These are phyloP conservation scores for Anthostomella pinea DNA, from an alignment of 2,329 filamentous ascomycete species.

Conservation along the genomic window DNA sequence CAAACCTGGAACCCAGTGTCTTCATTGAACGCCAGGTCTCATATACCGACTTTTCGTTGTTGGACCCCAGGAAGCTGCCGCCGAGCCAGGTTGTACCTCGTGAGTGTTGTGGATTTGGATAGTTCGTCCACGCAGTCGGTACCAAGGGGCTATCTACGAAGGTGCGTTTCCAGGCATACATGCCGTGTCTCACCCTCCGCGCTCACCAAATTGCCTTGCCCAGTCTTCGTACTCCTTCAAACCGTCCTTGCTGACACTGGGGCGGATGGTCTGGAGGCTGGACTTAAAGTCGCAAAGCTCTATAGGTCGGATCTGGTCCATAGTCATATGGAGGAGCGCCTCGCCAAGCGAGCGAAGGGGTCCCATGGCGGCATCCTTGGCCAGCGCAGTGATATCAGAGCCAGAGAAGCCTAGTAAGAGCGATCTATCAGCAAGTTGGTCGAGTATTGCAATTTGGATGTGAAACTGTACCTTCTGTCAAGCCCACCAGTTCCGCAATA, in stretches of 20 bases:
- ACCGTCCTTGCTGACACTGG: constrained; percentile 82
- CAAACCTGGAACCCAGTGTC: neutral
- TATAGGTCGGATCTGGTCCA: constrained; percentile 92
- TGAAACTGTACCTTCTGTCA: constrained; percentile 72
- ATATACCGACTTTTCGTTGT: too few relatives aligned
- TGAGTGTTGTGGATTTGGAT: too few relatives aligned
- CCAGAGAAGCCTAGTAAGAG: constrained; percentile 78
- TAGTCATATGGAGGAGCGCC: constrained; percentile 82
- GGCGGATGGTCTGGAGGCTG: constrained; percentile 80
- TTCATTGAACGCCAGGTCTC: neutral
- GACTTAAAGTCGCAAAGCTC: constrained; percentile 77
- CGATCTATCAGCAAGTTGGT: constrained; percentile 9
- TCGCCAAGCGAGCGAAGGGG: constrained; percentile 88
- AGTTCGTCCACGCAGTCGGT: too few relatives aligned
- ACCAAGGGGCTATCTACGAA: too few relatives aligned
- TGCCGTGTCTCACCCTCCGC: constrained; percentile 71
- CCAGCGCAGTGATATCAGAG: constrained; percentile 92
- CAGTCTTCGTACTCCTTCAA: constrained; percentile 90
- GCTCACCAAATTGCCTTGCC: constrained; percentile 89
- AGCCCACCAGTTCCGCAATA: constrained; percentile 67
- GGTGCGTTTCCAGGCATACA: too few relatives aligned
- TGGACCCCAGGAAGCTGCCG: too few relatives aligned
- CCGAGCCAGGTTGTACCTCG: too few relatives aligned
- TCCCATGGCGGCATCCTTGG: constrained; percentile 98
- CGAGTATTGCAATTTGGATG: constrained; percentile 9